Conservation (phyloP, 2,329 filamentous ascomycete genomes). For the Neurospora sp. region DNA sequence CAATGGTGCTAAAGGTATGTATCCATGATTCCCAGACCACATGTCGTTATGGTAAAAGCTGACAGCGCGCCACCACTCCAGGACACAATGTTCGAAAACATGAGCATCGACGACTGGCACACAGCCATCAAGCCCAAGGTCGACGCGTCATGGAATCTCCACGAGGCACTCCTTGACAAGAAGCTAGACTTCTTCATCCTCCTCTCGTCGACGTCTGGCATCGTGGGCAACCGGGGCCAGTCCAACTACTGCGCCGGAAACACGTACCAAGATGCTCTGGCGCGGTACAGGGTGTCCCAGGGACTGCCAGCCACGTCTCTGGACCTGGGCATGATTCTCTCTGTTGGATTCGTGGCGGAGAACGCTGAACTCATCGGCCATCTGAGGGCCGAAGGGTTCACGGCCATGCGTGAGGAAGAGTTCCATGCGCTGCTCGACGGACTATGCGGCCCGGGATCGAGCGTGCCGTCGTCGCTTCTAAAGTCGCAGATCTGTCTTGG, state of each 20-base stretch:
- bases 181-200: constrained; percentile 8
- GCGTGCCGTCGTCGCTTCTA: not conserved
- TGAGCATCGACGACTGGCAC: constrained; percentile 23
- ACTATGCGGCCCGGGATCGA: not conserved
- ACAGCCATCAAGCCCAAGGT: constrained; percentile 31
- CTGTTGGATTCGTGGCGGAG: constrained; percentile 16
- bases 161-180: constrained; percentile 13
- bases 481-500: not conserved
- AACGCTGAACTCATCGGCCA: not conserved
- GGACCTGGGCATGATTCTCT: constrained; percentile 20
- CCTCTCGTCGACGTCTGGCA: constrained; percentile 3
- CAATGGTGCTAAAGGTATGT: constrained; percentile 15
- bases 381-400: not conserved
- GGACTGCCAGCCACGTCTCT: constrained; percentile 19
- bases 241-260: constrained; percentile 9
- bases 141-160: constrained; percentile 28
- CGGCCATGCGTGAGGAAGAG: constrained; percentile 8
- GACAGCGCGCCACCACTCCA: not conserved
- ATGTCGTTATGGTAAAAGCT: constrained; percentile 6
- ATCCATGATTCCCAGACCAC: not conserved
- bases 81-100: constrained; percentile 13
- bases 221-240: constrained; percentile 7
- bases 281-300: constrained; percentile 1
- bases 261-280: constrained; percentile 7
- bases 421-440: not conserved